A percentile compares a stretch with the other conserved stretches of the same genome.
These are phyloP conservation scores for Neurospora tetraspora DNA, from an alignment of 495 filamentous ascomycete species.

Conservation along the genomic window DNA sequence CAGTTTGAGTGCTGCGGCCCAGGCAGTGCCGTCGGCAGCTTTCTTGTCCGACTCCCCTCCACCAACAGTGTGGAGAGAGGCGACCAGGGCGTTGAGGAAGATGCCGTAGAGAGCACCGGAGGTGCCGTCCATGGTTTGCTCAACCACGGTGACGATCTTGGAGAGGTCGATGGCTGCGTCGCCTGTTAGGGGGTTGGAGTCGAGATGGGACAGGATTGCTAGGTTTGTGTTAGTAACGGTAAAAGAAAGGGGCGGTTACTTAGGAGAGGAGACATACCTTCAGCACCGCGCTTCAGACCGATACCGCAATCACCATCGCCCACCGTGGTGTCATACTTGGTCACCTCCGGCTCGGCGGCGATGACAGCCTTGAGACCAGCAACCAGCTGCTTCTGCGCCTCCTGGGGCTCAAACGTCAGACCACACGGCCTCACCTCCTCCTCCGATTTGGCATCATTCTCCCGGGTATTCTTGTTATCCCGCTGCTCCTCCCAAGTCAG, in stretches of 20 bases:
- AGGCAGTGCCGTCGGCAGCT: conserved; percentile 34
- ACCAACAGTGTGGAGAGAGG: conserved; percentile 48
- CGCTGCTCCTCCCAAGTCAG: conserved; percentile 44
- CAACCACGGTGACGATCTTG: conserved; percentile 73
- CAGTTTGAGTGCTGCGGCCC: conserved; percentile 63
- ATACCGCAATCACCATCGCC: conserved; percentile 95
- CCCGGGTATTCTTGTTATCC: conserved; percentile 30
- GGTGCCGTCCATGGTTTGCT: conserved; percentile 89
- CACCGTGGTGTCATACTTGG: conserved; percentile 81
- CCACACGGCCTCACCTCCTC: conserved; percentile 54
- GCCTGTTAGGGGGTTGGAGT: conserved; percentile 43
- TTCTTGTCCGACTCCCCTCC: conserved; percentile 20
- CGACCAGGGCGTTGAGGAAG: conserved; percentile 83
- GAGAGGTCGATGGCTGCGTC: conserved; percentile 66
- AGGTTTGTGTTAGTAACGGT: conserved; percentile 3
- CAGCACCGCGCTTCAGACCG: conserved; percentile 80
- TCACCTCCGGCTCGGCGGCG: conserved; percentile 70
- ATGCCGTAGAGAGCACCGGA: conserved; percentile 93
- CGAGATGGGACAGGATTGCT: conserved; percentile 62
- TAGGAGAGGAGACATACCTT: conserved; percentile 48
- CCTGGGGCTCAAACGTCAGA: conserved; percentile 42
- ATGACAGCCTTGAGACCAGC: conserved; percentile 64
- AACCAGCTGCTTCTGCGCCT: conserved; percentile 50
- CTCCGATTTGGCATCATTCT: conserved; percentile 27
- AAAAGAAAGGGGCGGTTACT: neutral